Evolutionary conservation across 2,329 filamentous ascomycete genomes (phyloP).

Genomic region (Botrytis tulipae): DNA sequence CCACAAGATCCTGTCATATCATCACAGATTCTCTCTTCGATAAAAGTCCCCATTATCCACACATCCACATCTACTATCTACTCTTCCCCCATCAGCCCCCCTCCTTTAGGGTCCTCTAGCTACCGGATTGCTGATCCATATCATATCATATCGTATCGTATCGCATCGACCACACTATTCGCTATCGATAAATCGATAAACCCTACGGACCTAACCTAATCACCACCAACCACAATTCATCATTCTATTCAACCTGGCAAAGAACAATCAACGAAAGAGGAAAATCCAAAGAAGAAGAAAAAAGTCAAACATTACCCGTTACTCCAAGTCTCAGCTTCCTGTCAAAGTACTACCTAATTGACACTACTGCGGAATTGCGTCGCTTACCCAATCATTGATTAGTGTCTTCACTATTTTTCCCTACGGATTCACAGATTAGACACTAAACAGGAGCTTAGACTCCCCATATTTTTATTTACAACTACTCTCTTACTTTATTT

Average conservation of each 20-base stretch:
- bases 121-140: slow-evolving; percentile 20
- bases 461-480: not conserved
- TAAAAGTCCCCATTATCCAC: slow-evolving; percentile 3
- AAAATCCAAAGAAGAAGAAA: not conserved
- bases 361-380: slow-evolving; percentile 7
- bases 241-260: slow-evolving; percentile 2
- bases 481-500: slow-evolving; percentile 2
- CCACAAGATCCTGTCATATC: slow-evolving; percentile 7
- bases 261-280: not conserved
- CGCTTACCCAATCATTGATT: not conserved
- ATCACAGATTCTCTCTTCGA: not conserved
- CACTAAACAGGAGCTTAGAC: slow-evolving; percentile 16
- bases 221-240: slow-evolving; percentile 1
- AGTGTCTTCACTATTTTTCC: not conserved
- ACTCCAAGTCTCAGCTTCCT: slow-evolving; percentile 16
- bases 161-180: slow-evolving; percentile 10
- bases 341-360: not conserved
- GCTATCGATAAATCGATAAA: slow-evolving; percentile 15
- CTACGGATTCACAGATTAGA: not conserved
- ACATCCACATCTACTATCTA: not conserved
- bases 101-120: not conserved
- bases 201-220: slow-evolving; percentile 15
- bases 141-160: not conserved
- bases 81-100: not conserved
- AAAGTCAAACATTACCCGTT: not conserved